phyloP scores from a whole-genome alignment of 2,329 filamentous ascomycete species.

The Periconia sp. region DNA sequence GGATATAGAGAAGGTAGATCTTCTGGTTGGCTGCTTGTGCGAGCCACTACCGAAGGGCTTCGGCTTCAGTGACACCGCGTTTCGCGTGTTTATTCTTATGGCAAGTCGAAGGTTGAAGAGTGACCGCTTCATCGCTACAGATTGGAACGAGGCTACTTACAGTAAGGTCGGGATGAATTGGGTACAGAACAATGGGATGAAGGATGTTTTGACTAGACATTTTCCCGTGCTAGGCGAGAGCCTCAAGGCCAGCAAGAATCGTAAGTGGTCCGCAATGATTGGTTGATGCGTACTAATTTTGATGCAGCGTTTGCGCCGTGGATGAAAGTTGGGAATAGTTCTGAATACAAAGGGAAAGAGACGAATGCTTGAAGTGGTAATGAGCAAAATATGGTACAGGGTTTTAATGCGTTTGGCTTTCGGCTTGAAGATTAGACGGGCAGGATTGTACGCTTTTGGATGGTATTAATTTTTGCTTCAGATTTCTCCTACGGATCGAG shows the following conservation, averaged over 20 bases:
- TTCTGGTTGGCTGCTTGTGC: constrained; percentile 50
- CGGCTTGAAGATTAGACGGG: not conserved
- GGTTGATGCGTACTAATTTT: constrained; percentile 7
- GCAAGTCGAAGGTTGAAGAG: constrained; percentile 51
- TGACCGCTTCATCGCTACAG: constrained; percentile 53
- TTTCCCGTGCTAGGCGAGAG: constrained; percentile 48
- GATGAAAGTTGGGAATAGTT: constrained; percentile 24
- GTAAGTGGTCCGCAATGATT: too few species aligned
- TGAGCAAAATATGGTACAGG: too few species aligned
- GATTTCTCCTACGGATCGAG: too few species aligned
- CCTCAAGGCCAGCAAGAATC: constrained; percentile 31
- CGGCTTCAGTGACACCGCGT: constrained; percentile 57
- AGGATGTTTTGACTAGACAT: constrained; percentile 41
- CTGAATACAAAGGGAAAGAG: constrained; percentile 25
- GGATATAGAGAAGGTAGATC: constrained; percentile 52
- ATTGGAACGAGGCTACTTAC: constrained; percentile 51
- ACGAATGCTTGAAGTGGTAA: constrained; percentile 17
- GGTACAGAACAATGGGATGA: constrained; percentile 53
- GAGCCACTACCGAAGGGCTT: constrained; percentile 55
- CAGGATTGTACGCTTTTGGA: too few species aligned
- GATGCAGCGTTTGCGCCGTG: constrained; percentile 29
- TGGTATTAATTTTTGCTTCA: too few species aligned
- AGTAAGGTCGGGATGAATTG: constrained; percentile 50
- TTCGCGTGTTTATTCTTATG: constrained; percentile 56
- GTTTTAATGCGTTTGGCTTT: not conserved